phyloP scores from a whole-genome alignment of 371 early-diverging fungal species.

The Apophysomyces ossiformis region DNA sequence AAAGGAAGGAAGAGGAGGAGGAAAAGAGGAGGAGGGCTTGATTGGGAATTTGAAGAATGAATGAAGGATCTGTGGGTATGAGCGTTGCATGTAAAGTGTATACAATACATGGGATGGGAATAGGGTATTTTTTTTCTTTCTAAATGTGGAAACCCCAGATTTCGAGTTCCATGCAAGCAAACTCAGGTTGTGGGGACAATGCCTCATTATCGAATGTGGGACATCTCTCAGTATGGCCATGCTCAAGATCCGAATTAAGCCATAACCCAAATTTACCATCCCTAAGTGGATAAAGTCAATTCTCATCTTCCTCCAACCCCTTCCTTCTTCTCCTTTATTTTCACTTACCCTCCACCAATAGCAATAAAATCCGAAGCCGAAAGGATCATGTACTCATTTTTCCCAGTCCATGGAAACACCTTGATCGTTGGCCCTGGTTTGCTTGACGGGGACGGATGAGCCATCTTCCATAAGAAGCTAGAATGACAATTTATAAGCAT shows the following conservation, averaged over 20 bases:
- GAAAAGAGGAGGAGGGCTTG: too few relatives aligned
- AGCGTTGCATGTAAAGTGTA: neutral
- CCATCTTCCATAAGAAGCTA: constrained; percentile 46
- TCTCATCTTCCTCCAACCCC: neutral
- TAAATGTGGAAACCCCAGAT: constrained; percentile 38
- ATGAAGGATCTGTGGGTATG: neutral
- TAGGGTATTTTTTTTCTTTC: neutral
- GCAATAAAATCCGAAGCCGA: constrained; percentile 85
- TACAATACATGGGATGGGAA: neutral
- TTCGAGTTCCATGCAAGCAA: constrained; percentile 46
- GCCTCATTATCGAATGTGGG: constrained; percentile 90
- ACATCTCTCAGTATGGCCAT: constrained; percentile 80
- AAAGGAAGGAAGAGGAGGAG: too few relatives aligned
- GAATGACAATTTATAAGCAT: neutral
- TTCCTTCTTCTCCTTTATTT: neutral
- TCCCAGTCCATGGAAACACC: constrained; percentile 83
- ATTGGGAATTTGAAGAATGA: neutral
- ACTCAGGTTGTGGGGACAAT: constrained; percentile 48
- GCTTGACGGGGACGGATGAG: neutral
- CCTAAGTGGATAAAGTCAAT: constrained; percentile 33
- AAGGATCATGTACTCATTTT: constrained; percentile 88
- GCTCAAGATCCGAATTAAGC: constrained; percentile 87
- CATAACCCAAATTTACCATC: constrained; percentile 91
- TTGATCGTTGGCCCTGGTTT: constrained; percentile 39
- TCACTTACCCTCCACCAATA: constrained; percentile 85